phyloP scores from a whole-genome alignment of 768 basidiomycete genomes.

The Suillus occidentalis region DNA sequence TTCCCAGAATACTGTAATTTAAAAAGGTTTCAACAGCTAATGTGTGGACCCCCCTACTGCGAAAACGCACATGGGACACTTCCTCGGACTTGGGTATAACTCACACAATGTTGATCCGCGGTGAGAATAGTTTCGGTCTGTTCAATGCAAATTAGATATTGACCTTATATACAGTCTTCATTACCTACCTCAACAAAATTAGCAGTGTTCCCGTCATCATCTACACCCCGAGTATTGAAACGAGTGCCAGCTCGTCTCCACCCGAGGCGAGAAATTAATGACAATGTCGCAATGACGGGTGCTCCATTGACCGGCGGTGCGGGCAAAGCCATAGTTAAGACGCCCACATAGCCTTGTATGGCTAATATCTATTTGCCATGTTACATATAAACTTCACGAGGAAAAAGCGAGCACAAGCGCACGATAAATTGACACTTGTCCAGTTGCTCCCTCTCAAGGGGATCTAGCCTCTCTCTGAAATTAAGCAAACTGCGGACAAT shows the following conservation, averaged over 20 bases:
- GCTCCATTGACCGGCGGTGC: slow-evolving; percentile 73
- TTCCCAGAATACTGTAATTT: slow-evolving; percentile 89
- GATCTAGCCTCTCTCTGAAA: slow-evolving; percentile 79
- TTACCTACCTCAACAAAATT: slow-evolving; percentile 89
- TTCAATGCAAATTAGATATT: slow-evolving; percentile 8
- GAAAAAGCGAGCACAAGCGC: slow-evolving; percentile 31
- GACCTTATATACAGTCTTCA: slow-evolving; percentile 7
- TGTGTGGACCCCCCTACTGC: background rate
- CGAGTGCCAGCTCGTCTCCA: slow-evolving; percentile 97
- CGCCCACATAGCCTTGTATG: slow-evolving; percentile 91
- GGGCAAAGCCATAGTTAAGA: slow-evolving; percentile 75
- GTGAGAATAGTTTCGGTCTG: slow-evolving; percentile 91
- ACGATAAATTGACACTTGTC: slow-evolving; percentile 87
- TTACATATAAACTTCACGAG: slow-evolving; percentile 10
- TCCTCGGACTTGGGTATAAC: slow-evolving; percentile 92
- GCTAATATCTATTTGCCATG: slow-evolving; percentile 62
- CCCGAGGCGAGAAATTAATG: slow-evolving; percentile 83
- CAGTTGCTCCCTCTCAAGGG: slow-evolving; percentile 66
- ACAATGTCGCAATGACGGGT: slow-evolving; percentile 71
- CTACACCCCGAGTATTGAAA: slow-evolving; percentile 95
- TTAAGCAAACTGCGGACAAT: slow-evolving; percentile 84
- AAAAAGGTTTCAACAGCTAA: slow-evolving; percentile 13
- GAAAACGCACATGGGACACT: slow-evolving; percentile 84
- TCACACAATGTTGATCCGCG: slow-evolving; percentile 84
- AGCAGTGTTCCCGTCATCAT: slow-evolving; percentile 92